Evolutionary conservation across 2,329 filamentous ascomycete genomes (phyloP).

Genomic region (Acarospora socialis): DNA sequence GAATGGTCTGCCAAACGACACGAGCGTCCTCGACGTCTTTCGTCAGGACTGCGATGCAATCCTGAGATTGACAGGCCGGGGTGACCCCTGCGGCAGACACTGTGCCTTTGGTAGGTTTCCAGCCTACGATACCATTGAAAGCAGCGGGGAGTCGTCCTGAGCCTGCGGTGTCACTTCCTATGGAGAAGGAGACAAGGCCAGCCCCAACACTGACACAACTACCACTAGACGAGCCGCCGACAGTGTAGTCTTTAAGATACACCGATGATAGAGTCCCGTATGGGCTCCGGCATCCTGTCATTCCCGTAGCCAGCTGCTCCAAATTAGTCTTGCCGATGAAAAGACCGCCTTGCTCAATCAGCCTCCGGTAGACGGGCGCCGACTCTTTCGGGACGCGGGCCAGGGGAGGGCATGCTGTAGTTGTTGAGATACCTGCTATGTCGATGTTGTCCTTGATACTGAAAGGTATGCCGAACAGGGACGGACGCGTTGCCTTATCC

Average conservation of each 20-base stretch:
- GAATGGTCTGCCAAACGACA: constrained; percentile 34
- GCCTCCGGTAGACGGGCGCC: constrained; percentile 32
- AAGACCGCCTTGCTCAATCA: constrained; percentile 38
- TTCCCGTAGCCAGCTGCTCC: constrained; percentile 48
- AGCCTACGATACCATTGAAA: constrained; percentile 41
- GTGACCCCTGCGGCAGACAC: constrained; percentile 36
- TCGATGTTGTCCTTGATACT: constrained; percentile 37
- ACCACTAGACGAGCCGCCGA: constrained; percentile 44
- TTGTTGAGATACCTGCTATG: constrained; percentile 30
- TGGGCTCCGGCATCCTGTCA: constrained; percentile 44
- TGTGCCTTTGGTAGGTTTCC: constrained; percentile 39
- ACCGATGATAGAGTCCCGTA: constrained; percentile 43
- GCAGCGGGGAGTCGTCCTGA: constrained; percentile 39
- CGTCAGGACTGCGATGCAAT: constrained; percentile 43
- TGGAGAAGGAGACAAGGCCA: constrained; percentile 38
- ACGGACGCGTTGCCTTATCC: constrained; percentile 28
- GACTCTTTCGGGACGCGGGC: constrained; percentile 33
- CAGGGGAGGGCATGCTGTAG: constrained; percentile 34
- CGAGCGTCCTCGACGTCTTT: constrained; percentile 36
- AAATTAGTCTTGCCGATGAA: constrained; percentile 45
- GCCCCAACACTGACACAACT: constrained; percentile 40
- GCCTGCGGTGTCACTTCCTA: constrained; percentile 44
- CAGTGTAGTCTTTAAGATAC: constrained; percentile 36
- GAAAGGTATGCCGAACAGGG: constrained; percentile 36
- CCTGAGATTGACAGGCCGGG: constrained; percentile 42